These are phyloP conservation scores for Candolleomyces aberdarensis DNA, from an alignment of 768 basidiomycete species.

Conservation along the genomic window DNA sequence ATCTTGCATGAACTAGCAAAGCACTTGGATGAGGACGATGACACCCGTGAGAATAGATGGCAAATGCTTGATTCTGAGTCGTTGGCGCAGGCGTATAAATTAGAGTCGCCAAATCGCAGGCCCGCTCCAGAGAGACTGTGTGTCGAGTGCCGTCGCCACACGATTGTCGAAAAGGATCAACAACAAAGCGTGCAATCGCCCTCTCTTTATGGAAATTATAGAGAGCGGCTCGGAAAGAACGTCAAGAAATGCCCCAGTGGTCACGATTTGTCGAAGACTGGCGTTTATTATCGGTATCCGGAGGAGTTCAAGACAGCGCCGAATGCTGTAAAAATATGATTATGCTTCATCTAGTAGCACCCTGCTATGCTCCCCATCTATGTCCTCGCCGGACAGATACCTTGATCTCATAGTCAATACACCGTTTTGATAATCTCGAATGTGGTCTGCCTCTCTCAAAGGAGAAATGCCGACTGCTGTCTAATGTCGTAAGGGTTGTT, in stretches of 20 bases:
- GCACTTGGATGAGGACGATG: slow-evolving; percentile 1
- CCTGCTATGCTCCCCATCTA: no score
- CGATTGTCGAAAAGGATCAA: not conserved
- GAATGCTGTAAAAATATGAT: no score
- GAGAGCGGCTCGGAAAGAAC: not conserved
- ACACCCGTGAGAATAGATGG: not conserved
- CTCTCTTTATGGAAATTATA: not conserved
- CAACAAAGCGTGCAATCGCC: no score
- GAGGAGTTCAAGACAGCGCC: no score
- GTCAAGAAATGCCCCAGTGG: not conserved
- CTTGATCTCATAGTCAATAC: no score
- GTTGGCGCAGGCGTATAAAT: not conserved
- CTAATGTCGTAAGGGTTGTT: no score
- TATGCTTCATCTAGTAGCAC: no score
- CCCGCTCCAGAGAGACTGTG: not conserved
- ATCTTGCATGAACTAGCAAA: slow-evolving; percentile 4
- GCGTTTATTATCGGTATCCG: not conserved
- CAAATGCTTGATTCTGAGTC: not conserved
- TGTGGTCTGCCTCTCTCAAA: no score
- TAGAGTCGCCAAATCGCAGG: not conserved
- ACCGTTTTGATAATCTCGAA: no score
- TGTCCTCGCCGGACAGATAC: no score
- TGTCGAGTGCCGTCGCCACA: not conserved
- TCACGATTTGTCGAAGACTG: not conserved
- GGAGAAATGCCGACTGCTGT: no score